Evolutionary conservation across 495 filamentous ascomycete genomes (phyloP), one percentile per base, ranked within the genome.

Genomic region (Sporormia fimetaria): DNA sequence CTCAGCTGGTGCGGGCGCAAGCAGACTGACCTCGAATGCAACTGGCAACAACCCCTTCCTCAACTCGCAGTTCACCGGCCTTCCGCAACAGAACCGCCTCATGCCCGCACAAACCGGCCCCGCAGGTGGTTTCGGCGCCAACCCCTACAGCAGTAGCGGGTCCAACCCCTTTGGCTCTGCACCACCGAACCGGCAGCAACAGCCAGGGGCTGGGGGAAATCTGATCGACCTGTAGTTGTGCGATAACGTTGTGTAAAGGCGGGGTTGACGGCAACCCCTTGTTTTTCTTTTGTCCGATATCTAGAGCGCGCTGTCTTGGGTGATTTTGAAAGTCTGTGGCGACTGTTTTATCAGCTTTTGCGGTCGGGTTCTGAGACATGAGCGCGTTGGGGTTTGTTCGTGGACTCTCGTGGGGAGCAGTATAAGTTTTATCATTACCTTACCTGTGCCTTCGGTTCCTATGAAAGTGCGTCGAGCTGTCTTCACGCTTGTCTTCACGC

Each of bases 1-100:
- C 63, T 88, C 81, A 47, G 83, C 90, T 3, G 88, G 88, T 37
- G 71, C 78, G 29, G 82, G 83, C 16, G 58, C 83, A 38, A 74
- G 77, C 39, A 73, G 71, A 42, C 56, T 81, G 25, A 70, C 82
- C 27, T 77, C 76, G 6, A 65, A 70, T n/a, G 81, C 82, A 21
- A 69, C 71, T 25, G 87, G 87, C 38, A 94, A 72, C 64, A 96
- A 96, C 55, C 92, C 92, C 4, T 99, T 95, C 67, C 70, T 88
- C 38, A 54, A 73, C 42, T 69, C 73, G 40, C 87, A 90, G 51
- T 86, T 78, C 43, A 90, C 85, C 0, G 85, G 85, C 6, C 71
- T 81, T 61, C 86, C 86, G 18, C 75, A 77, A 45, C 57, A 62
- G 33, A 61, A 36, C 37, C 32, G 50, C 37, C 68, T 84, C 60